Conservation (phyloP, 2,329 filamentous ascomycete genomes). For the Epichloe baconii region DNA sequence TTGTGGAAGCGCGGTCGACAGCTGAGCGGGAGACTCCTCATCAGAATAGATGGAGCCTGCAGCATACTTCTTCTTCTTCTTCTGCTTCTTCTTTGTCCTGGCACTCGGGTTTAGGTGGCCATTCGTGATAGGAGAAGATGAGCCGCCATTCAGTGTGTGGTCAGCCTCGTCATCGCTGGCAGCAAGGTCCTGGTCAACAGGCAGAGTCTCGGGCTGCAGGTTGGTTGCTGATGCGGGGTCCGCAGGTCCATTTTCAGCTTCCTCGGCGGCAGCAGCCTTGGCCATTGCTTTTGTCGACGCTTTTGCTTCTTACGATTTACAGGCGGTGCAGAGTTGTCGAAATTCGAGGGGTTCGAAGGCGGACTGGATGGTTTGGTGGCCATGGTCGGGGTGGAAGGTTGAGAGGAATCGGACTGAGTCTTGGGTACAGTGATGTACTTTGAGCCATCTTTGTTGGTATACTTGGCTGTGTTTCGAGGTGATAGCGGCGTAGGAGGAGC, state of each 20-base stretch:
- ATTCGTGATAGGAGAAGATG: conserved; percentile 17
- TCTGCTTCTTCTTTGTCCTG: conserved; percentile 49
- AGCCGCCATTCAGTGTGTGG: conserved; percentile 22
- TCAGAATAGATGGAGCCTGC: conserved; percentile 11
- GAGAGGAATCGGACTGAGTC: conserved; percentile 37
- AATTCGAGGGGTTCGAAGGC: conserved; percentile 13
- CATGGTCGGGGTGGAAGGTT: conserved; percentile 37
- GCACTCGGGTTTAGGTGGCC: conserved; percentile 15
- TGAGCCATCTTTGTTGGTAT: conserved; percentile 55
- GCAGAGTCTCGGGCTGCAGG: conserved; percentile 11
- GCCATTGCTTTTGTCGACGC: conserved; percentile 70
- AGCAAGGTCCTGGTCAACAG: conserved; percentile 35
- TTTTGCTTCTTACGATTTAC: conserved; percentile 95
- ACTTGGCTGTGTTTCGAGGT: conserved; percentile 43
- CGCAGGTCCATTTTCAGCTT: conserved; percentile 27
- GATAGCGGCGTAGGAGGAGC: conserved; percentile 36
- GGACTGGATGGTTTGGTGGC: conserved; percentile 22
- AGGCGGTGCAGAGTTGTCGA: conserved; percentile 26
- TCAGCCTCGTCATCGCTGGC: conserved; percentile 41
- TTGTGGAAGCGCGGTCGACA: conserved; percentile 3
- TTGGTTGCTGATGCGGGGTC: conserved; percentile 20
- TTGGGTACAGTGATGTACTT: conserved; percentile 57
- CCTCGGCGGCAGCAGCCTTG: conserved; percentile 42
- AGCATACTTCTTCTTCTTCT: conserved; percentile 51
- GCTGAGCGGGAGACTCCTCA: conserved; percentile 5